Evolutionary conservation across 2,329 filamentous ascomycete genomes (phyloP), one percentile per base, ranked within the genome.

Genomic region (Aspergillus sojae): DNA sequence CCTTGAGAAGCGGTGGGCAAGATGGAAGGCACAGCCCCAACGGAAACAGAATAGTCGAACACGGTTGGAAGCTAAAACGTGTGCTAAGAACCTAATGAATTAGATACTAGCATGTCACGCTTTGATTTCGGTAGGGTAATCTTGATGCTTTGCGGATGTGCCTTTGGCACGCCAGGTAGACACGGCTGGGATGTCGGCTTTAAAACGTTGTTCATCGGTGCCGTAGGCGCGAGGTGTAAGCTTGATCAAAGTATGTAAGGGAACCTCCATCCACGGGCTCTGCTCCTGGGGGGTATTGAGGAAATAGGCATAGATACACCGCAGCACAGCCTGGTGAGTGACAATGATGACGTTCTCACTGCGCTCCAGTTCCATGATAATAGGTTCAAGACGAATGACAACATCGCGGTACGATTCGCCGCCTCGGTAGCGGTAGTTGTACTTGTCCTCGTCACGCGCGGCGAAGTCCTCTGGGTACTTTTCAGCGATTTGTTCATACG

Each of bases 271-370:
- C 95, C 95, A 99, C 0, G 95, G 95, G 69, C 91, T 95, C 79
- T 92, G 88, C 71, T 94, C 89, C 79, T 98, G 95, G 60, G 93
- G 90, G 73, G 95, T 93, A 74, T 98, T 96, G 91, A 97, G 97
- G 78, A 98, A 99, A 79, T 99, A 99, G 34, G 95, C 93, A 75
- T 98, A 99, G 72, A 99, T 97, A 83, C 95, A 99, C 64, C 95
- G 89, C 66, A 99, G 84, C 39, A 99, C 94, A 16, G 95, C 95
- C 81, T 99, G 95, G 77, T 99, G 95, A 4, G 95, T 98, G 65
- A 99, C 93, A 71, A 99, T 98, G 65, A 99, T 88, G 69, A 99
- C 96, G 75, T 99, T 96, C 79, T 98, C 95, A 70, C 90, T 93
- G 66, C 95, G 88, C 79, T 99, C 95, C 58, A 99, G 85, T 78